Base-by-base conservation (phyloP, 1,139 yeast species). In the Nadsonia starkeyi-henricii region DNA sequence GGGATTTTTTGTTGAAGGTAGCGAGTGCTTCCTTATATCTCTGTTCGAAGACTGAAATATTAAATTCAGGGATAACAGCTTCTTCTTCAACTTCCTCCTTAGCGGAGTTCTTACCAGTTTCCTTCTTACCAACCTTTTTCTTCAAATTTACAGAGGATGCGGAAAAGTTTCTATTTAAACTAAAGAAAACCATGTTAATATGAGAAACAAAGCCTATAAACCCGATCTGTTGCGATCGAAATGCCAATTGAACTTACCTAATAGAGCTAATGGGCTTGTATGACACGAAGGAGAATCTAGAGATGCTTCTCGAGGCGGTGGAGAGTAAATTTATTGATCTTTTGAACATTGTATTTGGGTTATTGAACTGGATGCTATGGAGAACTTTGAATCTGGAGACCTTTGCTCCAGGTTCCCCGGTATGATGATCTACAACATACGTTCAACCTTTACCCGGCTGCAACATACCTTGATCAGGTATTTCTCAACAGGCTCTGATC, bases 1-100 rank as follows among this genome's bases (percentile, higher is more conserved):
- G 74, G 30, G 81, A 69, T 47, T 70, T 71, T 54, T 78, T 78
- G 49, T 72, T 66, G 60, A 80, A 84, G 46, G 65, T 63, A 1
- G 73, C 77, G 9, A 83, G 53, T 0, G 81, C 67, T 2, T 63
- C 41, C 28, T 43, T 20, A 20, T 43, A 44, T 20, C 44, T 45
- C 15, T 43, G 30, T 41, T 47, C 49, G 26, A 39, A 47, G 41
- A 43, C 43, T 15, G 39, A 33, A 15, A 33, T n/a, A 33, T 20
- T 21, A 43, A 45, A 47, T 17, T 47, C 49, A 3, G 44, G 41
- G 21, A 41, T 33, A 23, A 43, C 44, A 39, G 41, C 41, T 9
- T 47, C 49, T 17, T 46, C 48, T 30, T 47, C 49, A 20, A 30
- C 44, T 12, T 44, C 42, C 42, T 42, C 48, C 13, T 46, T 45